Percentiles rank a stretch among this genome's conserved stretches.
These are phyloP conservation scores for Russula olivacea DNA, from an alignment of 768 basidiomycete genomes.

Conservation along the genomic window DNA sequence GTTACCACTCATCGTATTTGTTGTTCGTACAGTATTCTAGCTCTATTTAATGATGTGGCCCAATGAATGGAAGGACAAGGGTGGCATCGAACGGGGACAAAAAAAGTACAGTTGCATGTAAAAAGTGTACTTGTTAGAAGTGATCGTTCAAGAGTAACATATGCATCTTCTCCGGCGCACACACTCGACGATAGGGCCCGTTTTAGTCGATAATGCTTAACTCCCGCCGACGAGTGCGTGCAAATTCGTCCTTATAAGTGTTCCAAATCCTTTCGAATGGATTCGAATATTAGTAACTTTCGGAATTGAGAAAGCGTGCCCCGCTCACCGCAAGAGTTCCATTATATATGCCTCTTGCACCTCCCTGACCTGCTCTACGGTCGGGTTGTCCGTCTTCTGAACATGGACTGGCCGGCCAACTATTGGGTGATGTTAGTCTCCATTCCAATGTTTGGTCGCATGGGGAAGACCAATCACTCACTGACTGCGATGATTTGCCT, in stretches of 20 bases:
- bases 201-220: conserved; percentile 70
- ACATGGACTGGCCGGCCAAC: conserved; percentile 89
- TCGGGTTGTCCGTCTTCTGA: conserved; percentile 69
- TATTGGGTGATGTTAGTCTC: conserved; percentile 31
- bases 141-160: not conserved
- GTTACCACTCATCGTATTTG: not conserved
- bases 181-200: not conserved
- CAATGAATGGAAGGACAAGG: not conserved
- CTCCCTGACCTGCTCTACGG: conserved; percentile 69
- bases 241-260: conserved; percentile 91
- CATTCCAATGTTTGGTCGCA: not conserved
- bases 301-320: not conserved
- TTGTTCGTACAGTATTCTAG: conserved; percentile 22
- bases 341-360: conserved; percentile 86
- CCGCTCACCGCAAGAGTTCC: conserved; percentile 75
- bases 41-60: conserved; percentile 9
- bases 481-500: conserved; percentile 93
- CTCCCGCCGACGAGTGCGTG: conserved; percentile 71
- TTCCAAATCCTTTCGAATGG: conserved; percentile 78
- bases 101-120: conserved; percentile 1
- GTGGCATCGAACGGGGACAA: not conserved
- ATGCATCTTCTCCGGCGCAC: not conserved
- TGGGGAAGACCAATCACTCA: conserved; percentile 42
- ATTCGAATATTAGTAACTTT: not conserved
- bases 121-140: not conserved